phyloP scores from a whole-genome alignment of 2,329 filamentous ascomycete genomes.

The Alternaria arborescens region DNA sequence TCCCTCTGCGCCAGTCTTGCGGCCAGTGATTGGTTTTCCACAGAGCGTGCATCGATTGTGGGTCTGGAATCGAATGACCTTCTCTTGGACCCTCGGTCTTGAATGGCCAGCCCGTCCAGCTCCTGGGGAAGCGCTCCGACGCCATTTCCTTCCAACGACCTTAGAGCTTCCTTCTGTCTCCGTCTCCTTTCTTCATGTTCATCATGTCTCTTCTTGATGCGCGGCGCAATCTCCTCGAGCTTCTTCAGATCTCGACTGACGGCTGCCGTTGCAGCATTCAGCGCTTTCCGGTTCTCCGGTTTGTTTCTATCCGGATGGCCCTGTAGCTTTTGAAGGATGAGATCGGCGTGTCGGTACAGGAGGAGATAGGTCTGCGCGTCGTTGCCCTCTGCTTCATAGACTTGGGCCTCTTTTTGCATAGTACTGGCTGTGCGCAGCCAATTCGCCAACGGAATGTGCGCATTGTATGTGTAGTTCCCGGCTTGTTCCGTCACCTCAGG shows the following conservation, averaged over 20 bases:
- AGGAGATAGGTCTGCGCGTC: constrained; percentile 89
- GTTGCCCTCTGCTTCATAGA: constrained; percentile 87
- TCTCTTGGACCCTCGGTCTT: constrained; percentile 27
- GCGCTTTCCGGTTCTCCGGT: constrained; percentile 63
- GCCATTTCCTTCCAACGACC: constrained; percentile 35
- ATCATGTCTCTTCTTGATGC: constrained; percentile 74
- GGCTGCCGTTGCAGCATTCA: constrained; percentile 67
- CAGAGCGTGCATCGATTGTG: constrained; percentile 41
- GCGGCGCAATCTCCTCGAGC: constrained; percentile 81
- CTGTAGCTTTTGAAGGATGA: constrained; percentile 79
- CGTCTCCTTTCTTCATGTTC: constrained; percentile 49
- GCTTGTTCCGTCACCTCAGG: constrained; percentile 81
- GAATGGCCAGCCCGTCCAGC: constrained; percentile 33
- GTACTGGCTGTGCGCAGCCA: constrained; percentile 85
- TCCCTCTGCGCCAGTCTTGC: constrained; percentile 48
- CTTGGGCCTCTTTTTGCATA: constrained; percentile 81
- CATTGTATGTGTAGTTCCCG: constrained; percentile 81
- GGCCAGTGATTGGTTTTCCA: constrained; percentile 43
- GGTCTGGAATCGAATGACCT: constrained; percentile 38
- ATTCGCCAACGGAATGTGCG: constrained; percentile 76
- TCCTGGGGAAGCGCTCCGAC: constrained; percentile 27
- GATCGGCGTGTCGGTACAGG: constrained; percentile 84
- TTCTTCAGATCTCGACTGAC: constrained; percentile 72
- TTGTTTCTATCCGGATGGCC: constrained; percentile 78
- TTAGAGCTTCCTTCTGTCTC: constrained; percentile 36